Conservation (phyloP, 2,329 filamentous ascomycete genomes). For the Colletotrichum truncatum region DNA sequence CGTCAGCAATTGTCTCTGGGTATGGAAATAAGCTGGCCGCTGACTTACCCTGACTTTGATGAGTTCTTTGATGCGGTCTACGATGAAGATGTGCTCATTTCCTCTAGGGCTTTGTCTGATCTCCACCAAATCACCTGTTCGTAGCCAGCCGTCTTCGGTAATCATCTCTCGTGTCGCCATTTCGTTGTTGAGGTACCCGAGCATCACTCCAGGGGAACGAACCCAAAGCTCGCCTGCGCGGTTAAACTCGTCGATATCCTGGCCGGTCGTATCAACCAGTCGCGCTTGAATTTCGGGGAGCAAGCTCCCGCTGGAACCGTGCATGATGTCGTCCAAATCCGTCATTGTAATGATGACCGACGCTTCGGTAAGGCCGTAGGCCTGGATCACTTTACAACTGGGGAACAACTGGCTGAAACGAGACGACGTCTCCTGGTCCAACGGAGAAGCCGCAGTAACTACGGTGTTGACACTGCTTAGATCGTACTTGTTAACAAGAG, state of each 20-base stretch:
- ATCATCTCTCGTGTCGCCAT: constrained; percentile 32
- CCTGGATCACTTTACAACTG: constrained; percentile 71
- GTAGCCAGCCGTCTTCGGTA: constrained; percentile 35
- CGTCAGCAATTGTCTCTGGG: no score
- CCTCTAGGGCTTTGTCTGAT: constrained; percentile 71
- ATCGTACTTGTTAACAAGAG: constrained; percentile 70
- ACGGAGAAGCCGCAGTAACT: constrained; percentile 81
- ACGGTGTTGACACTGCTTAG: constrained; percentile 72
- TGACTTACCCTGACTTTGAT: constrained; percentile 69
- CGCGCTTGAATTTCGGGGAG: background rate
- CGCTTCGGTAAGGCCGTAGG: constrained; percentile 61
- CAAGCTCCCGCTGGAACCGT: background rate
- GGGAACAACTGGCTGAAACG: constrained; percentile 71
- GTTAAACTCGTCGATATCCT: background rate
- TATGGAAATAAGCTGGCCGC: background rate
- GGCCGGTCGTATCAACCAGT: background rate
- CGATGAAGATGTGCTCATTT: constrained; percentile 34
- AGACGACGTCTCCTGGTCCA: constrained; percentile 76
- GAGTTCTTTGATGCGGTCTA: constrained; percentile 43
- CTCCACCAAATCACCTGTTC: constrained; percentile 74
- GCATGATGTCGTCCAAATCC: background rate
- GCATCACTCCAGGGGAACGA: constrained; percentile 3
- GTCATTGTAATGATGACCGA: background rate
- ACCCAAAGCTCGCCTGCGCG: constrained; percentile 19
- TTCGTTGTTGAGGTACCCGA: constrained; percentile 24